A percentile compares a stretch with the other conserved stretches of the same genome.
phyloP scores from a whole-genome alignment of 2,329 filamentous ascomycete genomes.

The Phyllosticta capitalensis region DNA sequence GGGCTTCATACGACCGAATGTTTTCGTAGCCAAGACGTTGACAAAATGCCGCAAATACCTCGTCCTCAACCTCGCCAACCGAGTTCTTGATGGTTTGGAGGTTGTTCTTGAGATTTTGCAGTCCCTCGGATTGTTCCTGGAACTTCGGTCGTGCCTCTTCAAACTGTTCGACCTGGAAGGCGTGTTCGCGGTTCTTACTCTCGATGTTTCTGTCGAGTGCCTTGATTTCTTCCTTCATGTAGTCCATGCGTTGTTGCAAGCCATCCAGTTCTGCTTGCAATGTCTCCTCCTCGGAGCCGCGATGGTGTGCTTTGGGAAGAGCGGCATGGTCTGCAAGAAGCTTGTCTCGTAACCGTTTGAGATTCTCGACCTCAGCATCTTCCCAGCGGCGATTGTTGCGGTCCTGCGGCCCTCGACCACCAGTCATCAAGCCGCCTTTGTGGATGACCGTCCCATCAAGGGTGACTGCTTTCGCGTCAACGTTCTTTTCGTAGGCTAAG shows the following conservation, averaged over 20 bases:
- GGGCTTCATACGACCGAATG: constrained; percentile 86
- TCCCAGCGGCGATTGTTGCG: constrained; percentile 75
- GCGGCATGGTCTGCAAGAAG: constrained; percentile 68
- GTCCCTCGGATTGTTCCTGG: constrained; percentile 57
- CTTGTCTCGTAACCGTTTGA: constrained; percentile 68
- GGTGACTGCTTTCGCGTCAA: constrained; percentile 90
- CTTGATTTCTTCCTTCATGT: constrained; percentile 64
- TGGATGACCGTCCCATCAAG: constrained; percentile 94
- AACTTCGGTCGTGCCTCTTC: constrained; percentile 70
- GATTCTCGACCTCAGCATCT: constrained; percentile 76
- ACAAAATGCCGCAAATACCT: constrained; percentile 81
- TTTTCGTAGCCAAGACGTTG: constrained; percentile 75
- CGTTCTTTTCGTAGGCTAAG: constrained; percentile 73
- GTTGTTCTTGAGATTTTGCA: constrained; percentile 52
- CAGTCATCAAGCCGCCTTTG: constrained; percentile 93
- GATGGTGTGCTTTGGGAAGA: constrained; percentile 68
- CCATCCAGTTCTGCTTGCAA: constrained; percentile 71
- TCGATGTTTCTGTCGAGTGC: constrained; percentile 73
- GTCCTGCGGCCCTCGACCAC: constrained; percentile 70
- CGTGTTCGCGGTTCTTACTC: constrained; percentile 74
- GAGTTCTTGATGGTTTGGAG: constrained; percentile 50
- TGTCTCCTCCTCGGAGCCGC: constrained; percentile 67
- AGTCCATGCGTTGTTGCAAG: constrained; percentile 65
- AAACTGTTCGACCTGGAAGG: constrained; percentile 63
- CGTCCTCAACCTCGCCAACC: constrained; percentile 75